Evolutionary conservation across 108 stramenopile genomes (phyloP), one percentile per base, ranked within the genome.

Genomic region (Aurantiochytrium sp.): DNA sequence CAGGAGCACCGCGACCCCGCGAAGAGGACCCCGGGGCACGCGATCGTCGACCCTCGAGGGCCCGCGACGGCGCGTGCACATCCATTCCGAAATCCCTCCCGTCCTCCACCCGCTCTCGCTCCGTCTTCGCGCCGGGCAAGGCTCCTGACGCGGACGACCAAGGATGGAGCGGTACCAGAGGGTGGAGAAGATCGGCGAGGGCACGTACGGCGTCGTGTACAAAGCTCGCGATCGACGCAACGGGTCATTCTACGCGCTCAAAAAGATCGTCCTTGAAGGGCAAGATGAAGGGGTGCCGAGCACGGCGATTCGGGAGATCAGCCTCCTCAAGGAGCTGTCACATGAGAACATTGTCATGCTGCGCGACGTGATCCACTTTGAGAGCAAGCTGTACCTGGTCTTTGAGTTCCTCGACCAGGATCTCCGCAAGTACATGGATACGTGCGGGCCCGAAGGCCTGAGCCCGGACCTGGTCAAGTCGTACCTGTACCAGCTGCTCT

Each of bases 201-300:
- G 99, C 55, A 98, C 99, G 3, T 99, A 99, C 85, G 99, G 99
- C 19, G 96, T 98, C 55, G 98, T 99, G 41, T 99, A 98, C 93
- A 96, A 97, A 85, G 98, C 98, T 48, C 95, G 89, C 32, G 96
- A 98, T 89, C 90, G 92, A 36, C 89, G 93, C 55, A 98, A 96
- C 6, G 95, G 95, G 86, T 96, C 96, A 89, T 97, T 98, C 90
- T 96, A 98, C 68, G 99, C 99, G 12, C 92, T 99, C 54, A 99
- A 99, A 87, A 96, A 97, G 73, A 93, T 94, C 17, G 54, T 92
- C 36, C 88, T 93, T 1, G 93, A 93, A 48, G 88, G 93, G 36
- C 87, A 37, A 6, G 73, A 45, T 27, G 73, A 81, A 4, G 73
- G 69, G 37, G 86, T 89, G 52, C 86, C 88, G 24, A 85, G 92